Percentiles rank a stretch among this genome's conserved stretches.
Evolutionary conservation across 495 filamentous ascomycete genomes (phyloP).

Genomic region (Sabuloglossum arenarium): DNA sequence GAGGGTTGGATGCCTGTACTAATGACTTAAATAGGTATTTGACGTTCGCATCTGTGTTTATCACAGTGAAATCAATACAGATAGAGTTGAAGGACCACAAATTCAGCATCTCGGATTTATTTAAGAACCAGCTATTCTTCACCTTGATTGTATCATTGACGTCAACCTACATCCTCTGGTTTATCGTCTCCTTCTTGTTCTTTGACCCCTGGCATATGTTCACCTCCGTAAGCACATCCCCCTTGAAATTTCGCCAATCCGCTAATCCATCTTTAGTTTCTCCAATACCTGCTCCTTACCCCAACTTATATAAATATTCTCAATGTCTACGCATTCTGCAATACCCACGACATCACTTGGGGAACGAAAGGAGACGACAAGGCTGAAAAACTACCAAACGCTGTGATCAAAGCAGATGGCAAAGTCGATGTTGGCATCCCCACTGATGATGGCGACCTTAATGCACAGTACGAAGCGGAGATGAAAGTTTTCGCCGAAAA

Average conservation of each 20-base stretch:
- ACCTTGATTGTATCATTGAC: slow-evolving; percentile 78
- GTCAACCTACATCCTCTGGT: slow-evolving; percentile 88
- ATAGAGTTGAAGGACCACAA: slow-evolving; percentile 31
- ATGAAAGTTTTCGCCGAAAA: slow-evolving; percentile 47
- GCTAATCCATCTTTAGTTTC: slow-evolving; percentile 29
- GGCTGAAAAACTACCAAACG: slow-evolving; percentile 58
- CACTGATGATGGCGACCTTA: slow-evolving; percentile 64
- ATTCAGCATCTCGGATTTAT: slow-evolving; percentile 48
- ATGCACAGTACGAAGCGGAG: slow-evolving; percentile 86
- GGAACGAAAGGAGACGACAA: slow-evolving; percentile 93
- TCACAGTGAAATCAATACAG: slow-evolving; percentile 73
- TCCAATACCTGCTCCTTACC: slow-evolving; percentile 91
- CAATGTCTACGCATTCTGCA: slow-evolving; percentile 96
- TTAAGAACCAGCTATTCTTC: slow-evolving; percentile 77
- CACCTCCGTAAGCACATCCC: slow-evolving; percentile 30
- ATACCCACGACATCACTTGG: slow-evolving; percentile 95
- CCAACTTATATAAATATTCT: slow-evolving; percentile 93
- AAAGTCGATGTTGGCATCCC: slow-evolving; percentile 90
- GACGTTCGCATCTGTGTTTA: slow-evolving; percentile 85
- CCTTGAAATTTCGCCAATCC: neutral
- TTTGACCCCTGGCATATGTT: slow-evolving; percentile 99
- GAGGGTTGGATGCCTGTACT: neutral
- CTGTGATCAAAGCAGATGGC: slow-evolving; percentile 69
- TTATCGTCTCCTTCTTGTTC: slow-evolving; percentile 81
- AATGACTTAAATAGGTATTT: slow-evolving; percentile 40